Percentiles rank a stretch among this genome's conserved stretches.
phyloP scores from a whole-genome alignment of 371 early-diverging fungal genomes.

The Mucor irregularis region DNA sequence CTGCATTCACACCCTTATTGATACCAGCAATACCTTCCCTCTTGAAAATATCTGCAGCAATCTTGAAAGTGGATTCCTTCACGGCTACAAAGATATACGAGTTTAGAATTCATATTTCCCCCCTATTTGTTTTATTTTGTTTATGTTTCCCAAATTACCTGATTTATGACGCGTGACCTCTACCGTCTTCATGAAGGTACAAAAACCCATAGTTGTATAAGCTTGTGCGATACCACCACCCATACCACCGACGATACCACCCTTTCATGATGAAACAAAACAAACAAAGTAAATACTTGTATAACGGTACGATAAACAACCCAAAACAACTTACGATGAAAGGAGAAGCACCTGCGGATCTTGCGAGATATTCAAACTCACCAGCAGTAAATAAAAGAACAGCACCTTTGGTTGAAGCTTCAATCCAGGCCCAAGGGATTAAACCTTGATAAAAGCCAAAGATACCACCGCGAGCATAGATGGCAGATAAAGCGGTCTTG shows the following conservation, averaged over 20 bases:
- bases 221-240: slow-evolving; percentile 91
- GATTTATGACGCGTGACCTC: slow-evolving; percentile 96
- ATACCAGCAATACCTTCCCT: slow-evolving; percentile 93
- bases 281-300: not conserved
- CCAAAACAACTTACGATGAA: slow-evolving; percentile 46
- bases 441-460: slow-evolving; percentile 83
- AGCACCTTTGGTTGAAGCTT: slow-evolving; percentile 91
- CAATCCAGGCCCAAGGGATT: slow-evolving; percentile 93
- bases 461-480: slow-evolving; percentile 79
- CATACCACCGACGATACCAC: slow-evolving; percentile 93
- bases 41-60: slow-evolving; percentile 88
- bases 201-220: slow-evolving; percentile 98
- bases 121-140: slow-evolving; percentile 7
- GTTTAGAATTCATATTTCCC: not conserved
- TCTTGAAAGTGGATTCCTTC: slow-evolving; percentile 73
- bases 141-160: slow-evolving; percentile 34
- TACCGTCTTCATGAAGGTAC: slow-evolving; percentile 99
- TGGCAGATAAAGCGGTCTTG: slow-evolving; percentile 57
- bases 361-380: slow-evolving; percentile 84
- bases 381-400: slow-evolving; percentile 92
- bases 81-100: too few relatives aligned
- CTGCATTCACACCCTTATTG: slow-evolving; percentile 93
- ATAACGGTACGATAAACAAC: not conserved
- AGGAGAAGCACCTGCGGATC: slow-evolving; percentile 57
- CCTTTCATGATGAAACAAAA: slow-evolving; percentile 30